Base-by-base conservation (phyloP, 257 asterid species). In the Solanum commersonii region DNA sequence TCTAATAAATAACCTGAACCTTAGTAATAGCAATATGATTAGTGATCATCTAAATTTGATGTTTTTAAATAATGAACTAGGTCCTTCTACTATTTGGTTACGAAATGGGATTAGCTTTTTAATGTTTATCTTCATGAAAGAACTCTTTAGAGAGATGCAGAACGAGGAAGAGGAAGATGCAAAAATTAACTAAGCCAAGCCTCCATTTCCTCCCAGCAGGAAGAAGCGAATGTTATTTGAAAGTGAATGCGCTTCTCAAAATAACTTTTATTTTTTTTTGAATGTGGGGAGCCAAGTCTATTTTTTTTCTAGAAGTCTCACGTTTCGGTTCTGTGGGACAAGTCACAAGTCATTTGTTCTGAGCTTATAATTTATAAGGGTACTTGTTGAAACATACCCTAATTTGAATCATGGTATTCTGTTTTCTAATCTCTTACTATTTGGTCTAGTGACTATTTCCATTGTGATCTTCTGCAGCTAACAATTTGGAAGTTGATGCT, bases 401-500 rank as follows among this genome's bases (percentile, higher is more conserved):
- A 23, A 63, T 31, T 49, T 31, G 20, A n/a, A 31, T 44, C 27
- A 10, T 52, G 38, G 20, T 76, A 40, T 70, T n/a, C 85, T 84
- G 22, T 46, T 52, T 84, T 59, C 14, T 79, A n/a, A 46, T 68
- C 29, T 44, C 49, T 56, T 40, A 84, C 87, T 46, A 83, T 87
- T 77, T 33, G 74, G 85, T 42, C 27, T 87, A 83, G 85, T 84
- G 68, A 89, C 49, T 89, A 34, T 25, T 76, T 85, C 76, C 40
- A 46, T 70, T 88, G 77, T 77, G 78, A 86, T 88, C 68, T 94
- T 88, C 68, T 94, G 92, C 94, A 96, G 99, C 99, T 46, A 95
- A 97, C 94, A 96, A 96, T 88, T 91, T 97, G 86, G 98, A 89
- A 83, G 98, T 95, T 84, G 99, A 96, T 87, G 99, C 99, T n/a